Base-by-base conservation (phyloP, 768 basidiomycete species). In the Fomitopsis pulvina region DNA sequence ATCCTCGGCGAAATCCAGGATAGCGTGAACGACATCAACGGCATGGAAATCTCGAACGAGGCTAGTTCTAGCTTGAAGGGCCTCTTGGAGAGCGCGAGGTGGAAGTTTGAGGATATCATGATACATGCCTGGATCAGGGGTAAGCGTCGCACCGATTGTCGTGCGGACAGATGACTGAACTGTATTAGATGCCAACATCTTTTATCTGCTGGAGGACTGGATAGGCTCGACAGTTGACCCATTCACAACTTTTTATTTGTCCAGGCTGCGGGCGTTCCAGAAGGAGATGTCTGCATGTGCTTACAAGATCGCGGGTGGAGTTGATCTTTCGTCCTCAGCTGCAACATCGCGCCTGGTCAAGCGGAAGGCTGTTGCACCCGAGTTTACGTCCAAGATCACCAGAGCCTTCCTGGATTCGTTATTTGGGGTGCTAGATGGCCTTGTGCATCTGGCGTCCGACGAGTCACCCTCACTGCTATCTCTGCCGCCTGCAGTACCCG, bases 131-230 rank as follows among this genome's bases (percentile, higher is more conserved):
- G 96, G 96, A 61, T 88, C 28, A 76, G 85, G 70, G 95, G 95
- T 92, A 53, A 40, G 74, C 24, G 21, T 2, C n/a, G 51, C 24
- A 16, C 32, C 18, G 41, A 3, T 52, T 47, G 18, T 43, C 24
- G 47, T 20, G 20, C 22, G 28, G 12, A 25, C 20, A 10, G 21
- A 20, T 3, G 47, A 30, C 14, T 50, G 12, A 50, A 20, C 14
- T 14, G 29, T 5, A 18, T 2, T 38, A 96, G 95, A 99, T 63
- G 82, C 94, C 1, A 79, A 80, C 52, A 64, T 84, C 20, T 85
- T 98, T 60, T 85, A 91, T 65, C 71, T 81, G 48, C 75, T 98
- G 24, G 96, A 99, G 60, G 80, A 78, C n/a, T 98, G 94, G 92
- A 67, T 75, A 2, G 71, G 80, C 0, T 84, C 79, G 52, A 70